Conservation (phyloP, 2,329 filamentous ascomycete species). For the Bipolaris oryzae region DNA sequence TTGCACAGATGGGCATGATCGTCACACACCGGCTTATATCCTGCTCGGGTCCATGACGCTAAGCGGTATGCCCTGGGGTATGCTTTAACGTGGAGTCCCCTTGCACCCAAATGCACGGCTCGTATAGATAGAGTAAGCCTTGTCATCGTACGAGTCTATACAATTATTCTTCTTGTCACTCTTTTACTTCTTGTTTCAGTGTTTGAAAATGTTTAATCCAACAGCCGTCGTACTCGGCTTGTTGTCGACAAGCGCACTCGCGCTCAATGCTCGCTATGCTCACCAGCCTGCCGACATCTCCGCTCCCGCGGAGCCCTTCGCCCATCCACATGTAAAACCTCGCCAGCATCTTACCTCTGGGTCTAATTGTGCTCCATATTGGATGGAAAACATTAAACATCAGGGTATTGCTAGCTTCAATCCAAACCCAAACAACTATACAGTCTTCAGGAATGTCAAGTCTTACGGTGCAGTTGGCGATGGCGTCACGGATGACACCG, state of each 20-base stretch:
- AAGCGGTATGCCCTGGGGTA: neutral
- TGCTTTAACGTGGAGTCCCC: neutral
- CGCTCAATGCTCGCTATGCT: conserved; percentile 8
- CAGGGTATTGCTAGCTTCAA: conserved; percentile 51
- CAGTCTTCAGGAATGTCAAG: conserved; percentile 52
- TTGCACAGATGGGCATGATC: conserved; percentile 4
- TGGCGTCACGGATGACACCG: conserved; percentile 54
- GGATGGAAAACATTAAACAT: conserved; percentile 51
- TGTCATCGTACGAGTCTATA: neutral
- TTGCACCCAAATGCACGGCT: neutral
- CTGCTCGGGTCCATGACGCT: conserved; percentile 1
- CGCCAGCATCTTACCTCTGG: conserved; percentile 18
- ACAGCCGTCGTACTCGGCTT: conserved; percentile 4
- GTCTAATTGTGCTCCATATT: conserved; percentile 43
- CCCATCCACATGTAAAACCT: conserved; percentile 18
- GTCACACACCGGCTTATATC: neutral
- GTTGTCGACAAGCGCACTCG: conserved; percentile 7
- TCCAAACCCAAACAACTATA: conserved; percentile 46
- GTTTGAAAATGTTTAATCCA: conserved; percentile 2
- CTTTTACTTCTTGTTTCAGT: neutral
- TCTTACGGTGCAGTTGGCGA: conserved; percentile 50
- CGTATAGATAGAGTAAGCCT: conserved; percentile 3
- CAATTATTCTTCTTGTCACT: neutral
- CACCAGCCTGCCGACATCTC: conserved; percentile 17
- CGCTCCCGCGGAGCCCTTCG: conserved; percentile 11